Percentiles rank a stretch among this genome's conserved stretches.
phyloP scores from a whole-genome alignment of 164 flowering plant species.

The Stephania cephalantha region DNA sequence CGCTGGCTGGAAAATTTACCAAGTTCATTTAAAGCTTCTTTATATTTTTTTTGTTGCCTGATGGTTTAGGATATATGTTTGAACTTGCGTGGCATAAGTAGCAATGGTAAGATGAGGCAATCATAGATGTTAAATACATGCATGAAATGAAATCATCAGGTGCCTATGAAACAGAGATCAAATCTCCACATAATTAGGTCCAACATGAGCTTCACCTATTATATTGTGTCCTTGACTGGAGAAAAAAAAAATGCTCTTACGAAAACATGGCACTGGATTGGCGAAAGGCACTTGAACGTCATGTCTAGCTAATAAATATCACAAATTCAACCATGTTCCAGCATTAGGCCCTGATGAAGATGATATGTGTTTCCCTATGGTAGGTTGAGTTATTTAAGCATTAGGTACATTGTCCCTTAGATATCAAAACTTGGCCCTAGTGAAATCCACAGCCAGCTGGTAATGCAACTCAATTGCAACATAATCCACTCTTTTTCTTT shows the following conservation, averaged over 20 bases:
- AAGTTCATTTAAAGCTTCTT: not conserved
- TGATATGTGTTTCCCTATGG: not conserved
- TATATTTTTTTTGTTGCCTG: not conserved
- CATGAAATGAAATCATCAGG: not conserved
- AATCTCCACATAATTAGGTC: too few relatives aligned
- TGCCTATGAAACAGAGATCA: not conserved
- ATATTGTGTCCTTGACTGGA: not conserved
- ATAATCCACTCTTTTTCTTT: not conserved
- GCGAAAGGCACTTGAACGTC: not conserved
- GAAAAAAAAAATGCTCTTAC: not conserved
- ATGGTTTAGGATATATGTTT: not conserved
- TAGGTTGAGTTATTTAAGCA: not conserved
- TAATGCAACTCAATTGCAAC: not conserved
- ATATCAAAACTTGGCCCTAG: not conserved
- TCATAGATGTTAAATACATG: not conserved
- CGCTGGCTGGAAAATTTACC: too few relatives aligned
- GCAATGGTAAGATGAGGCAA: not conserved
- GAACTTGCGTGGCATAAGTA: too few relatives aligned
- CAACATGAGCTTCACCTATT: not conserved
- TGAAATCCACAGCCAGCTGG: not conserved
- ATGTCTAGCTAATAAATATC: not conserved
- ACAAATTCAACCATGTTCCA: not conserved
- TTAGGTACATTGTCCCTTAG: not conserved
- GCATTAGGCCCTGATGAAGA: too few relatives aligned
- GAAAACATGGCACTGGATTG: not conserved